Evolutionary conservation across 2,329 filamentous ascomycete genomes (phyloP).

Genomic region (Grosmannia clavigera): DNA sequence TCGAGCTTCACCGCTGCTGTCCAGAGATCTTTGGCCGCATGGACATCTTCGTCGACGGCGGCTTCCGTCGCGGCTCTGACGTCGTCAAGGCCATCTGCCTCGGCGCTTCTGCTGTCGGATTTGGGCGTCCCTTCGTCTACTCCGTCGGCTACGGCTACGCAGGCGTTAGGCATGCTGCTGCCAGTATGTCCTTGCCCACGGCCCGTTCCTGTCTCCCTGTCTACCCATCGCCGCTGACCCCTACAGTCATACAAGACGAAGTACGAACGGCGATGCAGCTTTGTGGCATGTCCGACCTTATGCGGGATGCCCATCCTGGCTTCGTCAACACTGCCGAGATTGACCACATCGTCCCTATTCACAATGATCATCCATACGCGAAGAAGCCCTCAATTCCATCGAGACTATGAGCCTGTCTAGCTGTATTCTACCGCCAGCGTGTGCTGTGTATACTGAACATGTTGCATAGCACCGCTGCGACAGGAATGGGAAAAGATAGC

Average conservation of each 20-base stretch:
- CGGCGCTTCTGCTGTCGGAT: slow-evolving; percentile 28
- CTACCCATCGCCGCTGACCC: not conserved
- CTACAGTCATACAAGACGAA: slow-evolving; percentile 24
- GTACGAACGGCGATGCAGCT: slow-evolving; percentile 25
- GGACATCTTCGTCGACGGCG: slow-evolving; percentile 27
- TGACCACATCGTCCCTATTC: slow-evolving; percentile 11
- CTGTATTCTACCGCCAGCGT: not conserved
- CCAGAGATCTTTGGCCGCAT: slow-evolving; percentile 27
- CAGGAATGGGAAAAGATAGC: not conserved
- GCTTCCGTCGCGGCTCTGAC: slow-evolving; percentile 29
- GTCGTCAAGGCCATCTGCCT: slow-evolving; percentile 30
- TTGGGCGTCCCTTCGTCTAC: slow-evolving; percentile 37
- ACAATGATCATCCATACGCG: slow-evolving; percentile 7
- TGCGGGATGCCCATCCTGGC: slow-evolving; percentile 12
- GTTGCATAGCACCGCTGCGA: not conserved
- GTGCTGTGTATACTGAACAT: too few species aligned
- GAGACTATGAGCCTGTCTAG: not conserved
- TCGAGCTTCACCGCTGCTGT: slow-evolving; percentile 26
- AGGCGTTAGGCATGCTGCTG: slow-evolving; percentile 30
- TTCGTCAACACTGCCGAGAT: slow-evolving; percentile 15
- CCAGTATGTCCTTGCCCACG: slow-evolving; percentile 19
- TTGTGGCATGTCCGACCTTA: slow-evolving; percentile 14
- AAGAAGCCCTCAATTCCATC: slow-evolving; percentile 1
- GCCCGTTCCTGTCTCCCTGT: not conserved
- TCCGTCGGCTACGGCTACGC: slow-evolving; percentile 24